Evolutionary conservation across 495 filamentous ascomycete genomes (phyloP).

Genomic region (Evernia prunastri): DNA sequence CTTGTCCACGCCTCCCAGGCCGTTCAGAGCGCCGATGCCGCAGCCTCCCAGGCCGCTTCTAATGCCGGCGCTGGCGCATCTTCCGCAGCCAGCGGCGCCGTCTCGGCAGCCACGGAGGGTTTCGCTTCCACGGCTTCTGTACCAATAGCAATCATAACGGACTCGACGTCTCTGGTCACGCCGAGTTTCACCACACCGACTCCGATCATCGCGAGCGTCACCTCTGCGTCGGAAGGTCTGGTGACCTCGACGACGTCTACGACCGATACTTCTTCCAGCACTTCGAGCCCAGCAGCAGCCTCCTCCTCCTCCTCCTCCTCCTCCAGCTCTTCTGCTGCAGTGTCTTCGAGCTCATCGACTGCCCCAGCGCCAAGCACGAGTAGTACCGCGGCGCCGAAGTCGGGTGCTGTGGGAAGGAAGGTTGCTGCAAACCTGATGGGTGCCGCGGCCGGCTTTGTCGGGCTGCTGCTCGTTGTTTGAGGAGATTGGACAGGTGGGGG

Average conservation of each 20-base stretch:
- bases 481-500: not conserved
- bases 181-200: too few relatives aligned
- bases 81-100: constrained; percentile 2
- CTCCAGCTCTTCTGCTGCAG: not conserved
- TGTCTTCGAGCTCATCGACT: not conserved
- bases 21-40: constrained; percentile 10
- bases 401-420: not conserved
- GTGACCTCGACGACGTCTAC: constrained; percentile 15
- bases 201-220: not conserved
- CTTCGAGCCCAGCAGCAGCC: not conserved
- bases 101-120: not conserved
- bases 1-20: constrained; percentile 11
- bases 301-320: constrained; percentile 7
- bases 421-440: not conserved
- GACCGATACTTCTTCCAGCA: not conserved
- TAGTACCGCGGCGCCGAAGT: constrained; percentile 19
- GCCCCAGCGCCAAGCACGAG: constrained; percentile 9
- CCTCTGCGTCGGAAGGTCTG: not conserved
- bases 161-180: not conserved
- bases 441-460: not conserved
- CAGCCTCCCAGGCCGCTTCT: constrained; percentile 13
- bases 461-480: constrained; percentile 7
- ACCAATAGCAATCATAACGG: constrained; percentile 1
- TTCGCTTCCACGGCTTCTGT: constrained; percentile 2
- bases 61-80: constrained; percentile 11